Conservation (phyloP, 352 stramenopile species). For the Plasmopara muralis region DNA sequence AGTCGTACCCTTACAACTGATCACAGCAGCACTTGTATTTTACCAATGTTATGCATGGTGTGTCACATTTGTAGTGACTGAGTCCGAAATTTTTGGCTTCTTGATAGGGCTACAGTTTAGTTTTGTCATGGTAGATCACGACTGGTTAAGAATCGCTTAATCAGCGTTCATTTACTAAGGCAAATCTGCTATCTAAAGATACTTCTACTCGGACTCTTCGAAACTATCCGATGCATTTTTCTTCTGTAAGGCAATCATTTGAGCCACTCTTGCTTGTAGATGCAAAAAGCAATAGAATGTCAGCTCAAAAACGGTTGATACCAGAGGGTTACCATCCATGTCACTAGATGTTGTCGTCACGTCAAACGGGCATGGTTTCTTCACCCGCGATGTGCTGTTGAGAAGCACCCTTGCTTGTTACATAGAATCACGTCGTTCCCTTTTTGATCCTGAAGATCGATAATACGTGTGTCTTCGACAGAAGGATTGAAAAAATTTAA, state of each 20-base stretch:
- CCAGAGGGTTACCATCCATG: slow-evolving; percentile 7
- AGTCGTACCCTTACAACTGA: too few relatives aligned
- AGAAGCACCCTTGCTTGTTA: slow-evolving; percentile 1
- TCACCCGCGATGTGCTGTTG: slow-evolving; percentile 6
- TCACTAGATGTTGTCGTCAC: slow-evolving; percentile 14
- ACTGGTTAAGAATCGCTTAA: too few relatives aligned
- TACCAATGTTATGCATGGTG: too few relatives aligned
- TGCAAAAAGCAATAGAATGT: slow-evolving; percentile 12
- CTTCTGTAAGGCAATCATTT: slow-evolving; percentile 21
- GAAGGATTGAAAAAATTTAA: background rate
- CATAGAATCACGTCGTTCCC: slow-evolving; percentile 1
- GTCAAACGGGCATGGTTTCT: slow-evolving; percentile 12
- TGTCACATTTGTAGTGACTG: too few relatives aligned
- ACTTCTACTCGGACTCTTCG: slow-evolving; percentile 16
- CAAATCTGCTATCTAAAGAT: slow-evolving; percentile 7
- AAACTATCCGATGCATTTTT: slow-evolving; percentile 19
- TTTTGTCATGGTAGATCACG: too few relatives aligned
- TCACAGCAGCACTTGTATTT: too few relatives aligned
- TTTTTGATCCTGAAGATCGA: slow-evolving; percentile 7
- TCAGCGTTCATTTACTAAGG: background rate
- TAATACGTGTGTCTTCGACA: slow-evolving; percentile 2
- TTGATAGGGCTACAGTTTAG: too few relatives aligned
- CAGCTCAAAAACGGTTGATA: slow-evolving; percentile 8
- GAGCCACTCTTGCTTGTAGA: slow-evolving; percentile 6
- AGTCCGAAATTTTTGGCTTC: too few relatives aligned